Evolutionary conservation across 768 basidiomycete species (phyloP), one percentile per base, ranked within the genome.

Genomic region (Hebeloma cylindrosporum): DNA sequence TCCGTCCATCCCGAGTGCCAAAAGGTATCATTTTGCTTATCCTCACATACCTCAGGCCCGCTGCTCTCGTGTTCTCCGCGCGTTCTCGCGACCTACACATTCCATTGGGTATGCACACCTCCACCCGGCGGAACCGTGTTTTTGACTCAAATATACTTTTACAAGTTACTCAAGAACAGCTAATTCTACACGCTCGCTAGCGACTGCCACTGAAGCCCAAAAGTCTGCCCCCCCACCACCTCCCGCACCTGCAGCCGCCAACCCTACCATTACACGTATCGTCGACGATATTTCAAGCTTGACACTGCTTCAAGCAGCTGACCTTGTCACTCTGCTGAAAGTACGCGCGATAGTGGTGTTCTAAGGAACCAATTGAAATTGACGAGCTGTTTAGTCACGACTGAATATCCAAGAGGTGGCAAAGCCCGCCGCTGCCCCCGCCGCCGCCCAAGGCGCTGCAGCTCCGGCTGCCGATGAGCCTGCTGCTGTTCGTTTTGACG

Each of bases 321-420:
- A 98, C 73, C 79, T 99, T 45, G 94, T 98, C 34, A 72, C 89
- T 1, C 73, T 85, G 23, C 77, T 99, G 59, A 99, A 99, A 80
- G 95, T 88, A 55, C 59, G 72, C 48, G 22, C 16, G 22, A 17
- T 33, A n/a, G 39, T 5, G 14, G 6, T 22, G 18, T 26, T 38
- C 16, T 28, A 34, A 22, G n/a, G 26, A 21, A 22, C 27, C 7
- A 10, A 2, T 14, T 26, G 14, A 5, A 17, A 14, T 16, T 27
- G 11, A 34, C 32, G 27, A 9, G 31, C 13, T 5, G 8, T 23
- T 6, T 30, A 97, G 95, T 75, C 90, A 38, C 85, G 88, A 48
- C 66, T 99, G 48, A 98, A 97, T 64, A 99, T 99, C 51, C 90
- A 94, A 70, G 95, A 98, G 73, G 90, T 98, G 60, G 92, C 93